Evolutionary conservation across 345 rosid genomes (phyloP).

Genomic region (Hibiscus syriacus): DNA sequence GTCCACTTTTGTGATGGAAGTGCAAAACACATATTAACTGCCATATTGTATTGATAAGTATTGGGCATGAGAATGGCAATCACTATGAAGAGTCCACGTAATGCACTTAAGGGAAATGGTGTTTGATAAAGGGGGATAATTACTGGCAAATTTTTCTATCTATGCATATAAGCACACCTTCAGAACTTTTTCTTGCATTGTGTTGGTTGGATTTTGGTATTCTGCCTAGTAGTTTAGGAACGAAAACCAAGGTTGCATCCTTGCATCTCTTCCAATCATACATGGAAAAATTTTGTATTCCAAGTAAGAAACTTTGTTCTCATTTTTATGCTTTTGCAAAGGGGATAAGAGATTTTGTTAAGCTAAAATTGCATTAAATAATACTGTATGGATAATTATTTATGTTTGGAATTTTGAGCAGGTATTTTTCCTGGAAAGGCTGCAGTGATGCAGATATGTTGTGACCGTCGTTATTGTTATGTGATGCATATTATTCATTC

Average conservation of each 20-base stretch:
- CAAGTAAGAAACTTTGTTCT: not conserved
- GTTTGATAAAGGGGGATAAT: not conserved
- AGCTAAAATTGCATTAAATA: not conserved
- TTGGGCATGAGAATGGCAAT: not conserved
- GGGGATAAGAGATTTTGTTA: not conserved
- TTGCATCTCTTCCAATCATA: not conserved
- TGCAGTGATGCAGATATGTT: conserved; percentile 78
- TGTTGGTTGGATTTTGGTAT: not conserved
- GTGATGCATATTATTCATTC: conserved; percentile 83
- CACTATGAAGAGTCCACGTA: not conserved
- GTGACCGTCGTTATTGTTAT: conserved; percentile 43
- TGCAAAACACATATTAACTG: not conserved
- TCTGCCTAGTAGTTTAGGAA: not conserved
- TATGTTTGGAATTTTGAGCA: conserved; percentile 12
- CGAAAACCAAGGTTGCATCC: not conserved
- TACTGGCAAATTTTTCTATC: not conserved
- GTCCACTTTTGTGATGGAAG: not conserved
- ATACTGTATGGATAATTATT: not conserved
- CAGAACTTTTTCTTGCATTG: not conserved
- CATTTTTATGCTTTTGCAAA: not conserved
- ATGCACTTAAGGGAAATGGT: not conserved
- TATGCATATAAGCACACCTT: not conserved
- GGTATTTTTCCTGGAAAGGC: conserved; percentile 59
- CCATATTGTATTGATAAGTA: not conserved
- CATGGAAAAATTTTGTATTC: not conserved